Base-by-base conservation (phyloP, 345 rosid genomes). In the Eutrema japonicum region DNA sequence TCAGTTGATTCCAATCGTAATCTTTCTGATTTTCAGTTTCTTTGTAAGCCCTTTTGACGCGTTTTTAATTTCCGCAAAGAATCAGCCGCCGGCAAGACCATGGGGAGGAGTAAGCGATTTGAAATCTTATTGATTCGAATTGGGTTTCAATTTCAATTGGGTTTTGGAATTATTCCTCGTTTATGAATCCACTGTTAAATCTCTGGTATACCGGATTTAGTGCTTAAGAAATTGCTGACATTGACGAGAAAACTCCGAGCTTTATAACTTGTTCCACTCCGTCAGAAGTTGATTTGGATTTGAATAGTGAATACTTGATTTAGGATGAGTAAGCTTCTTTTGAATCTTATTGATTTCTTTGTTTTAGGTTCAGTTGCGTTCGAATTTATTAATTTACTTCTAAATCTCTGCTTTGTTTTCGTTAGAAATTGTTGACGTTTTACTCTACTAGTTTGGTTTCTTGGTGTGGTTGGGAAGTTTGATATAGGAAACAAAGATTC, bases 101-200 rank as follows among this genome's bases (percentile, higher is more conserved):
- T 92, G 98, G 95, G 96, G 68, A 88, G 77, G 66, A 91, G 98
- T 92, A 80, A 83, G 89, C 60, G 10, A 64, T 10, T 55, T 16
- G 66, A 7, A 16, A 51, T 60, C 16, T 58, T 3, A 5, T 36
- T 35, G 12, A 47, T 69, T 69, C 49, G 55, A 53, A 47, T 57
- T 68, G 3, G 36, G 7, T 42, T 65, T 22, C 26, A 22, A 22
- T 22, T 22, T 22, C 26, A 22, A 22, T 22, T 22, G 35, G 35
- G 6, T 47, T 65, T n/a, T 4, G 7, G 9, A 7, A 61, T 64
- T 33, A 10, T 29, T 51, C 46, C 29, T 0, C 27, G 41, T 50
- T 2, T 42, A 7, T 8, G 8, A 47, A 7, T 47, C 8, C 7
- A n/a, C 7, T 66, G 11, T 3, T 50, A 41, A 37, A 18, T 53